Evolutionary conservation across 2,329 filamentous ascomycete species (phyloP).

Genomic region (Rutstroemia sp.): DNA sequence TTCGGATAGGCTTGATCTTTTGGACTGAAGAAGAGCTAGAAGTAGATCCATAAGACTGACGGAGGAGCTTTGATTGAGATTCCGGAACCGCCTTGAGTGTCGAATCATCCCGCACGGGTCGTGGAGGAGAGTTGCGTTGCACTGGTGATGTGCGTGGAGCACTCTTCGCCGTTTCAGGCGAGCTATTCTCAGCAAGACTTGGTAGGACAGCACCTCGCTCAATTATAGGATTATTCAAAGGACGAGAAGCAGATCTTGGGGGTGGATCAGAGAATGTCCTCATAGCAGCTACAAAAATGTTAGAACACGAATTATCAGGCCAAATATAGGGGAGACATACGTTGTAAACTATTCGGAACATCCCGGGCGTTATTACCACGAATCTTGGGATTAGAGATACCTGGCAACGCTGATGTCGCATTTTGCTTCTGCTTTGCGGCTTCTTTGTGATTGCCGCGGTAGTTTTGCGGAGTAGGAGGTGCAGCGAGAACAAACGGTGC

Average conservation of each 20-base stretch:
- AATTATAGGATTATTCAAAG: not conserved
- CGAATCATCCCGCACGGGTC: conserved; percentile 10
- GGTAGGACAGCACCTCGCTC: not conserved
- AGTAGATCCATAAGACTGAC: conserved; percentile 37
- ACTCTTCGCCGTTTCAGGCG: not conserved
- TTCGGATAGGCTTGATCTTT: conserved; percentile 46
- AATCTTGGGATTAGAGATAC: not conserved
- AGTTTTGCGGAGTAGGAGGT: conserved; percentile 20
- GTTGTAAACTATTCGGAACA: not conserved
- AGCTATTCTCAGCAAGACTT: not conserved
- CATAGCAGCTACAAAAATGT: not conserved
- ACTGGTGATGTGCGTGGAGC: not conserved
- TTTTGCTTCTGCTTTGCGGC: not conserved
- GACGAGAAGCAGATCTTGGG: conserved; percentile 6
- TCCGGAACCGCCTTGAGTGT: conserved; percentile 11
- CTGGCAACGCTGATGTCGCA: not conserved
- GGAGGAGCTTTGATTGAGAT: conserved; percentile 10
- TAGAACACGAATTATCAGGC: not conserved
- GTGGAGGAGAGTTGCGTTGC: conserved; percentile 15
- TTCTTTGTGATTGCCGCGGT: conserved; percentile 4
- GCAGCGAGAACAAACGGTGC: conserved; percentile 20
- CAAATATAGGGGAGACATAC: not conserved
- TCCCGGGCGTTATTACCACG: not conserved
- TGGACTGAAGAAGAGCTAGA: conserved; percentile 41
- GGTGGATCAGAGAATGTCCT: not conserved